Conservation (phyloP, 192 early-diverging fungal genomes). For the Coemansia sp. region DNA sequence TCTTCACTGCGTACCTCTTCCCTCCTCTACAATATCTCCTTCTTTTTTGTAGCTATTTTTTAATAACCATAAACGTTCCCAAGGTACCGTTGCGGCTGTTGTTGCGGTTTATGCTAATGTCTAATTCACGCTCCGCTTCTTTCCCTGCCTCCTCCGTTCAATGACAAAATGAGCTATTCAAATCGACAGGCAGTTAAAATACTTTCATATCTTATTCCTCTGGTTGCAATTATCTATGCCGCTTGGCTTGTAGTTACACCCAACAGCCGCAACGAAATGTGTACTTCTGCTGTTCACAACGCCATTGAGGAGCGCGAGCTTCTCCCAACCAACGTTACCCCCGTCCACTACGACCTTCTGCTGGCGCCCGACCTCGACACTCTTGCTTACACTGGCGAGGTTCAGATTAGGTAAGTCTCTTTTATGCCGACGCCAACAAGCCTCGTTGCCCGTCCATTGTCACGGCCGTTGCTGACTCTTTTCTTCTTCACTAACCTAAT, state of each 20-base stretch:
- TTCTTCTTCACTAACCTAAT: background rate
- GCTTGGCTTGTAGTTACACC: constrained; percentile 23
- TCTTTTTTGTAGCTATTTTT: background rate
- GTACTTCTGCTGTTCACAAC: constrained; percentile 23
- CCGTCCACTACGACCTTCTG: constrained; percentile 78
- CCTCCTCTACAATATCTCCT: background rate
- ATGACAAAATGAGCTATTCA: background rate
- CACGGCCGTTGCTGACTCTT: background rate
- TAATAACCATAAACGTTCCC: background rate
- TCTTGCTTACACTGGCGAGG: constrained; percentile 78
- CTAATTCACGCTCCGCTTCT: too few relatives aligned
- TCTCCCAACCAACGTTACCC: constrained; percentile 82
- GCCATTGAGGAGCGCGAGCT: constrained; percentile 64
- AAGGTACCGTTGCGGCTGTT: background rate
- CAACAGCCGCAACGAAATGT: constrained; percentile 18
- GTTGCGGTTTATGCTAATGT: too few relatives aligned
- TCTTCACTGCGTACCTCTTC: background rate
- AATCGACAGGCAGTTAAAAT: background rate
- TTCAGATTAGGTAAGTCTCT: constrained; percentile 59
- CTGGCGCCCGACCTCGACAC: constrained; percentile 78
- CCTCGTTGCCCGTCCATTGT: background rate
- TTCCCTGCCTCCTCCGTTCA: background rate
- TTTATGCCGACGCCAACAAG: background rate
- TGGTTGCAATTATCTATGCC: constrained; percentile 12
- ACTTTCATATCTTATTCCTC: constrained; percentile 8